Percentiles rank a stretch among this genome's conserved stretches.
These are phyloP conservation scores for Colletotrichum sp. DNA, from an alignment of 2,329 filamentous ascomycete genomes.

Conservation along the genomic window DNA sequence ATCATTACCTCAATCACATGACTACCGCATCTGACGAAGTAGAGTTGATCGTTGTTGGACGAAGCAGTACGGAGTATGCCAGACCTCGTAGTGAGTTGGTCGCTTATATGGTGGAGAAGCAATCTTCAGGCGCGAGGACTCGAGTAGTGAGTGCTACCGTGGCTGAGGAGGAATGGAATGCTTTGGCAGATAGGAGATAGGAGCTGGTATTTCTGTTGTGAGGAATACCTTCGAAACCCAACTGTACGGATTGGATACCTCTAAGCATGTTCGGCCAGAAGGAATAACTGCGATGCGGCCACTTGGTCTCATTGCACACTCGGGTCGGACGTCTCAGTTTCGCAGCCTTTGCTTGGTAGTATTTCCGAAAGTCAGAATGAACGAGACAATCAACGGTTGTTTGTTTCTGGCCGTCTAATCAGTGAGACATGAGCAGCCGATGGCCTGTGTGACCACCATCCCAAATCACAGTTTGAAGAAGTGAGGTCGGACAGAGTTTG, in stretches of 20 bases:
- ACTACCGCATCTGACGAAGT: background rate
- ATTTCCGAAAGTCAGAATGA: background rate
- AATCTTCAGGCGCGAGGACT: background rate
- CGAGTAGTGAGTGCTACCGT: background rate
- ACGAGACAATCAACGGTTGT: background rate
- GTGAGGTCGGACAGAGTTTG: background rate
- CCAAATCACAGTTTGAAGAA: background rate
- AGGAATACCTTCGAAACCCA: background rate
- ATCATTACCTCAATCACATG: background rate
- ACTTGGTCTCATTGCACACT: background rate
- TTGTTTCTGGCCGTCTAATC: background rate
- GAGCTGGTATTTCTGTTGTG: background rate
- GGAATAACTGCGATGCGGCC: no score
- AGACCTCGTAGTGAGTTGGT: background rate
- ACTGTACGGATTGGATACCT: no score
- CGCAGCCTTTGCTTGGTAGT: no score
- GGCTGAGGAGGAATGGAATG: background rate
- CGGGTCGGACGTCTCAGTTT: background rate
- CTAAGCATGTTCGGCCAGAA: no score
- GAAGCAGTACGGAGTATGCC: background rate
- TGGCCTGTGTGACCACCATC: background rate
- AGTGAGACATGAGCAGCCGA: rapidly evolving
- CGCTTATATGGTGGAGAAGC: background rate
- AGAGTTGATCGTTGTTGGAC: background rate
- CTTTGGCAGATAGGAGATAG: background rate